Base-by-base conservation (phyloP, 2,329 filamentous ascomycete species). In the Fusarium sp. region DNA sequence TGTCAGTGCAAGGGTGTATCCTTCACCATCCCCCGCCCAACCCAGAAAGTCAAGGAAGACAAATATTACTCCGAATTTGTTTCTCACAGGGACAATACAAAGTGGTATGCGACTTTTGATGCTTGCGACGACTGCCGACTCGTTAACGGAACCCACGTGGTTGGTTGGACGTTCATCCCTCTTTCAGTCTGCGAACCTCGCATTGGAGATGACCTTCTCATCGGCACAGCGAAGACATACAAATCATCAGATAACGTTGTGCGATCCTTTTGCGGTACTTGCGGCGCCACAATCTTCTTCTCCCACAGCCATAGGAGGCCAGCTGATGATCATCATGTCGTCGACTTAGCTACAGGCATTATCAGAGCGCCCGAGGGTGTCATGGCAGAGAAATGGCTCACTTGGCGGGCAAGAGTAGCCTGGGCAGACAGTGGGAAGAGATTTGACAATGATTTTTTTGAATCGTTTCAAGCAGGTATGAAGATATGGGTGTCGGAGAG, bases 1-100 rank as follows among this genome's bases (percentile, higher is more conserved):
- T 86, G 84, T 67, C 77, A 81, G 58, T 86, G 84, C 60, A 82
- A 81, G 42, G 83, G 84, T 12, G 81, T 86, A 0, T 82, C 80
- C 6, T 85, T 86, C 70, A 81, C 81, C 7, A 76, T 86, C 30
- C 70, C 77, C 12, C 78, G 83, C 5, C 84, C 84, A 2, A 77
- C 73, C 6, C 55, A 76, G 7, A 74, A 74, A 18, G 74, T 77
- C 5, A 67, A 77, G 27, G 65, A 73, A 2, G 75, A 81, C 49
- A 71, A 74, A 7, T 76, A 75, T 47, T 60, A 81, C 58, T 71
- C 73, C 11, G 55, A 69, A 10, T 82, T 75, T 41, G 75, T 84
- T 20, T 83, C 81, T 29, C 78, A 79, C 7, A 56, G 65, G 1
- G 79, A 84, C 53, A 57, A 75, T 29, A 73, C 53, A 10, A 86